Evolutionary conservation across 2,329 filamentous ascomycete genomes (phyloP), one percentile per base, ranked within the genome.

Genomic region (Plenodomus tracheiphilus): DNA sequence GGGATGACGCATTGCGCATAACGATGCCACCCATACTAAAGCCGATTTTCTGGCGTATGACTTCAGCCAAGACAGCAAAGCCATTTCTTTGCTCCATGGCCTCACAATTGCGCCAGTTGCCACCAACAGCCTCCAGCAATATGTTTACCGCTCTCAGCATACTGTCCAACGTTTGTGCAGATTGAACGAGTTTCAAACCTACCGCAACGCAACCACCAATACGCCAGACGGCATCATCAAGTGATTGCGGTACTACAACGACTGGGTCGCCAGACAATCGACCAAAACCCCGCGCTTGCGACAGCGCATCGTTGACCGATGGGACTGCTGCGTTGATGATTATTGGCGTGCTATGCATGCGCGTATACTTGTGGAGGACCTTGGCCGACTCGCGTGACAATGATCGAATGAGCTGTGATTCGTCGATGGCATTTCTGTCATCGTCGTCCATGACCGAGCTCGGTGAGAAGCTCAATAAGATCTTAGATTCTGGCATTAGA

Each of bases 1-100:
- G 55, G 15, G 66, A 64, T 13, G 71, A 59, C 41, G 73, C 61
- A 60, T 73, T 73, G 75, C 65, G 86, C 77, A 49, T 79, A 76
- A 53, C 85, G 64, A 56, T 74, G 76, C 54, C 49, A 43, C 66
- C 70, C 47, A 56, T 58, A 41, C 73, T 75, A 41, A 74, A 65
- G 4, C 87, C 88, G 25, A 96, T 78, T 69, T 96, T 97, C 46
- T 89, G 88, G 46, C 91, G 86, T 19, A 99, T 75, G 16, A 97
- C 80, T 71, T 91, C 85, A 35, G 88, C 88, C 42, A 99, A 76
- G 30, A 97, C 89, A 20, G 89, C 88, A 68, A 97, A 99, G 0
- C 93, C 95, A 59, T 95, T 94, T 51, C 96, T 91, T 62, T 89
- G 86, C 71, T 99, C 94, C 88, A 99, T 97, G 20, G 94, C 92